These are phyloP conservation scores for Acidomyces sp. DNA, from an alignment of 495 filamentous ascomycete genomes.

Conservation along the genomic window DNA sequence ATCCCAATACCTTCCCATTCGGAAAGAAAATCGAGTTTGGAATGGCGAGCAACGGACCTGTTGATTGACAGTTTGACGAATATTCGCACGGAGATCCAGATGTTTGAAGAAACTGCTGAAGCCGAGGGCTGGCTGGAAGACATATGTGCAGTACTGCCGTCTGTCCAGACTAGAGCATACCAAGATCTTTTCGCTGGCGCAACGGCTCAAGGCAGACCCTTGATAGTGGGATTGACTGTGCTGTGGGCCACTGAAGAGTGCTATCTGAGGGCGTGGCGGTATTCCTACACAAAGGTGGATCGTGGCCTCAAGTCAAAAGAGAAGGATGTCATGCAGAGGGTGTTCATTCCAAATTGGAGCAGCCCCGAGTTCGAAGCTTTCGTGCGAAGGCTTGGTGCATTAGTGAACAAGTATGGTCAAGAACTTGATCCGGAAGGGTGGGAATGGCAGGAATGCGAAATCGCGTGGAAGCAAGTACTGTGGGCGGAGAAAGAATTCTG, in stretches of 20 bases:
- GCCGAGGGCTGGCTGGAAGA: constrained; percentile 15
- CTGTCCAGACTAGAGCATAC: constrained; percentile 15
- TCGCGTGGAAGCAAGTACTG: constrained; percentile 14
- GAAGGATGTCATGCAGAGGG: constrained; percentile 18
- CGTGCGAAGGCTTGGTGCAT: constrained; percentile 13
- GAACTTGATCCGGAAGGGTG: constrained; percentile 5
- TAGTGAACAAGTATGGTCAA: constrained; percentile 14
- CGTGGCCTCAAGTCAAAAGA: constrained; percentile 4
- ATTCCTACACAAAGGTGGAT: constrained; percentile 9
- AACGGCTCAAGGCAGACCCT: constrained; percentile 7
- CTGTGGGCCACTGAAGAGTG: constrained; percentile 19
- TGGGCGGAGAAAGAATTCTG: constrained; percentile 19
- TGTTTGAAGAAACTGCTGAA: constrained; percentile 16
- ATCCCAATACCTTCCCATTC: constrained; percentile 5
- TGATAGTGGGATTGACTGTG: constrained; percentile 13
- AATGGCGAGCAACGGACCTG: constrained; percentile 15
- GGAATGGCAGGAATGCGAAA: constrained; percentile 19
- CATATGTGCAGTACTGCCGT: constrained; percentile 8
- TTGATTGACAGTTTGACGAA: constrained; percentile 14
- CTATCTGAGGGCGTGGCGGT: constrained; percentile 16
- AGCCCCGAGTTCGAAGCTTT: constrained; percentile 15
- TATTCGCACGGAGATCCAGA: constrained; percentile 9
- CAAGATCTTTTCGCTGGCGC: constrained; percentile 18
- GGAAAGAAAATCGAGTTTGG: constrained; percentile 8
- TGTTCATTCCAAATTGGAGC: constrained; percentile 19